Evolutionary conservation across 1,284 basidiomycete species (phyloP).

Genomic region (Polyporus tsugae): DNA sequence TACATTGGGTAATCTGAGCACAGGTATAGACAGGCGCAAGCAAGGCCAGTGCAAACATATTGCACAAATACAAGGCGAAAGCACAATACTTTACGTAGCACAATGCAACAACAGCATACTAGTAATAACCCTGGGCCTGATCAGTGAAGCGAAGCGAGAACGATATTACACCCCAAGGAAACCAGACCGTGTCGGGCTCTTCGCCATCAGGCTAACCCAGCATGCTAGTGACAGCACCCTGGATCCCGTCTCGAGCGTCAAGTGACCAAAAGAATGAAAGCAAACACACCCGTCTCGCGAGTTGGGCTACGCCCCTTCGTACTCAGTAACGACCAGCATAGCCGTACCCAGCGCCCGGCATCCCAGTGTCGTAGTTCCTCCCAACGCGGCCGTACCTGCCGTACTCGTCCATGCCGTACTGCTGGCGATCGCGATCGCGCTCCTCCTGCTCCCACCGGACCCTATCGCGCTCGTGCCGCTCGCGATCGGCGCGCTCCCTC

Average conservation of each 20-base stretch:
- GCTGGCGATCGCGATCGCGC: conserved; percentile 6
- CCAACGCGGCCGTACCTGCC: conserved; percentile 17
- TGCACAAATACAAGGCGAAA: background rate
- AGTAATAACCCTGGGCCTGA: background rate
- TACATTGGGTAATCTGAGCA: background rate
- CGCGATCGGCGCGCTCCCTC: conserved; percentile 23
- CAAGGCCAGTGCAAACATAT: background rate
- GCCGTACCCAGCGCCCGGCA: conserved; percentile 10
- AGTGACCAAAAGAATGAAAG: background rate
- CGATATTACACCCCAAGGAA: background rate
- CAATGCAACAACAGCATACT: background rate
- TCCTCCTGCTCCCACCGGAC: conserved; percentile 22
- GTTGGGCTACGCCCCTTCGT: background rate
- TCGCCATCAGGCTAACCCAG: background rate
- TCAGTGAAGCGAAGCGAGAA: background rate
- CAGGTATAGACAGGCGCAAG: background rate
- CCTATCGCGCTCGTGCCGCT: conserved; percentile 24
- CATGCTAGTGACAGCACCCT: background rate
- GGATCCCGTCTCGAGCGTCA: background rate
- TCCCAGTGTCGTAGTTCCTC: background rate
- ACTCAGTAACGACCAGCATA: conserved; percentile 16
- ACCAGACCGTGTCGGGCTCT: background rate
- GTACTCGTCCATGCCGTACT: conserved; percentile 18
- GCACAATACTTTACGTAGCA: background rate
- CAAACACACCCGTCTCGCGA: background rate